Evolutionary conservation across 768 basidiomycete species (phyloP), one percentile per base, ranked within the genome.

Genomic region (Mycena indigotica): DNA sequence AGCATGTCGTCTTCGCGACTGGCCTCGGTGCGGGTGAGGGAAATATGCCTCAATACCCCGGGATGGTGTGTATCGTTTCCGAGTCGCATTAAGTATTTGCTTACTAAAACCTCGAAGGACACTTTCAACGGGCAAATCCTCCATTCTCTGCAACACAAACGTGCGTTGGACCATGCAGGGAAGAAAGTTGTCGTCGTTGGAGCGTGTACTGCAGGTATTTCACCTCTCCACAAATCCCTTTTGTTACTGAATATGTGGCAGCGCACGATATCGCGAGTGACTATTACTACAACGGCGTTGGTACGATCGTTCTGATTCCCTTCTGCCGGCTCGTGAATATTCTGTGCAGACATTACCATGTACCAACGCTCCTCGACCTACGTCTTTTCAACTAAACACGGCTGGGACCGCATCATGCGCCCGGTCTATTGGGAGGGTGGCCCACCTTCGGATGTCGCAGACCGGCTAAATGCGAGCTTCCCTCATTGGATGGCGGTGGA

Each of bases 121-220:
- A 65, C 61, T 17, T 82, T 79, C 74, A 77, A 78, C 55, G 87
- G 87, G 1, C 69, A 75, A 39, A 62, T 77, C 5, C 30, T 82
- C 6, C 88, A 89, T 69, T 84, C 87, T 1, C 70, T 73, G 1
- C 63, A 76, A 28, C 81, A 83, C 65, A 75, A 74, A 25, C 75
- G 71, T 12, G 81, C 82, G 0, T 61, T 66, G 3, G 79, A 78
- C 25, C 79, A 81, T 62, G 62, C 70, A 3, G 85, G 85, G 6
- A 87, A 88, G 71, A 86, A 82, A 64, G 86, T 81, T 8, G 69
- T 85, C 3, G 73, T 87, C 21, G 72, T 89, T 17, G 88, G 88
- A 13, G 77, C 86, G 16, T 84, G 84, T 51, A 85, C 79, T 49
- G 86, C 86, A 19, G 75, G 77, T 76, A 39, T 25, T 64, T 38